Evolutionary conservation across 768 basidiomycete species (phyloP), one percentile per base, ranked within the genome.

Genomic region (Suillus hirtellus): DNA sequence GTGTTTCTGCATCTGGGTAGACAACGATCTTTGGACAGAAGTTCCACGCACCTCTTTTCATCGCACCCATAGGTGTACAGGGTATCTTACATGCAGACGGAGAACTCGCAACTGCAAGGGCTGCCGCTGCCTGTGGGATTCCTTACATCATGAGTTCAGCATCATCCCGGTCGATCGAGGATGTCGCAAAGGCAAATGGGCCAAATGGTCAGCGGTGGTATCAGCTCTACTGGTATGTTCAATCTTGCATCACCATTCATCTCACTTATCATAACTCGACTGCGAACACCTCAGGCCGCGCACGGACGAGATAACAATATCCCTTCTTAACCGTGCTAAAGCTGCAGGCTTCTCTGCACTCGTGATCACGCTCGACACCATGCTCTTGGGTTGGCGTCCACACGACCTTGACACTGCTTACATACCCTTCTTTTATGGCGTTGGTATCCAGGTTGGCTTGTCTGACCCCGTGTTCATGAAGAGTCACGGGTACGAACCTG

Each of bases 401-500:
- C 86, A 89, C 72, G 91, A 93, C 69, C 77, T 93, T 60, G 80
- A 84, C 56, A 80, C 73, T 3, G 78, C 84, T 0, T 93, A 85
- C 71, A 79, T 90, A 15, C 90, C 91, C 7, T 89, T 92, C 70
- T 67, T 68, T 0, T 86, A 88, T 62, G 89, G 89, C 8, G 73
- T 87, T 21, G 90, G 90, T 8, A 75, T 79, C 46, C 88, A 91
- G 69, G 81, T 90, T 31, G 89, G 88, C 58, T 79, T 78, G 8
- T 87, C 89, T 0, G 92, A 94, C 70, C 92, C 92, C 0, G 89
- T 84, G 14, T 93, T 92, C 76, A 92, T 92, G 92, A 76, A 76
- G 1, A 79, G 80, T 38, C 77, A 80, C 64, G 80, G 79, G 49
- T 78, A 80, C 37, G 74, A 84, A 63, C 83, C 42, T 64, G 81